Conservation (phyloP, 2,329 filamentous ascomycete species). For the Claviceps sp. region DNA sequence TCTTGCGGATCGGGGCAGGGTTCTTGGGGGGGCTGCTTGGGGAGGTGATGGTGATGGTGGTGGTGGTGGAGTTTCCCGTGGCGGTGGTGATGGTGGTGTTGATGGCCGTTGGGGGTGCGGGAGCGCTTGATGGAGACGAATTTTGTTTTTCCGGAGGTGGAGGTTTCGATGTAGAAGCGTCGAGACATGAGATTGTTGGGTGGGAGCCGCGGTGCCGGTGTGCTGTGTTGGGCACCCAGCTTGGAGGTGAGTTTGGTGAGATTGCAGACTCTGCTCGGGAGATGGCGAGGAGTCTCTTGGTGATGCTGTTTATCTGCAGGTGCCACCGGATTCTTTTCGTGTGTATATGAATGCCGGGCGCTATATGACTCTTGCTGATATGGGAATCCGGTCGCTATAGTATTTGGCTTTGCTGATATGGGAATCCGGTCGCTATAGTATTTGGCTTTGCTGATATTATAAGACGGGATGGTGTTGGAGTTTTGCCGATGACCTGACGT, state of each 20-base stretch:
- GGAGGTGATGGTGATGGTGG: slow-evolving; percentile 19
- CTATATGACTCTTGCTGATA: no score
- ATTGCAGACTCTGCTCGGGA: no score
- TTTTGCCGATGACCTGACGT: no score
- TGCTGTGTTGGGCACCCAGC: slow-evolving; percentile 9
- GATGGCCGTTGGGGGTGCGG: slow-evolving; percentile 20
- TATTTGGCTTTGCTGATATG: no score
- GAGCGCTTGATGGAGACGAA: slow-evolving; percentile 27
- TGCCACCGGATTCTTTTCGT: no score
- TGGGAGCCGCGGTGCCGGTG: not conserved
- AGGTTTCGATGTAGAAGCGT: slow-evolving; percentile 23
- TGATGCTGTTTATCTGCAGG: no score
- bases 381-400: no score
- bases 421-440: no score
- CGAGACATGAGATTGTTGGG: slow-evolving; percentile 17
- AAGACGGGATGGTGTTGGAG: no score
- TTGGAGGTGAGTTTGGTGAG: slow-evolving; percentile 4
- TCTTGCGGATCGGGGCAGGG: slow-evolving; percentile 17
- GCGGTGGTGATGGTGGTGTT: slow-evolving; percentile 15
- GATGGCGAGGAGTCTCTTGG: no score
- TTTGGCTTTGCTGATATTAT: no score
- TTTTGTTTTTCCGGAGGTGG: slow-evolving; percentile 19
- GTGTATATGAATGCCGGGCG: no score
- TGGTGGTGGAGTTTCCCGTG: slow-evolving; percentile 7
- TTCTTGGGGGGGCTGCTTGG: slow-evolving; percentile 8